Base-by-base conservation (phyloP, 1,284 basidiomycete species). In the Serendipita sp. region DNA sequence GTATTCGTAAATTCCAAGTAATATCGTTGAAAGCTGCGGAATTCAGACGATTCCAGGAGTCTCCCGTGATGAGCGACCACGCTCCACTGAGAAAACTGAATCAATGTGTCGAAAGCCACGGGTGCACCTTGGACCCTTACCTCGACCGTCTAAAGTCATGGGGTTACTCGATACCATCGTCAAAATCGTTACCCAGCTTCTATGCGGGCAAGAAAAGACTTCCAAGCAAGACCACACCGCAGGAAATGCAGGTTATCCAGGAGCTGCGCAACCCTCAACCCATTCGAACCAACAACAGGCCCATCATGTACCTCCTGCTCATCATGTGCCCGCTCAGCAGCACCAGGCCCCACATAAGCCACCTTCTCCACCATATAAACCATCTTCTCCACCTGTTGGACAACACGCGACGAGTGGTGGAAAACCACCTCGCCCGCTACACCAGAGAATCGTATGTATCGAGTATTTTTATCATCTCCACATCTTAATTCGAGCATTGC, bases 241-340 rank as follows among this genome's bases (percentile, higher is more conserved):
- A 8, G 15, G 15, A 30, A 35, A 58, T 34, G 22, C 53, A 4
- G 53, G 53, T 55, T 47, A 44, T 64, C 41, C 50, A 15, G 42
- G 30, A 53, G 41, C 58, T 1, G 63, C 62, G 34, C 63, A 65
- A 34, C 65, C 44, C 10, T 60, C 45, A 44, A 58, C 50, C 17
- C 65, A 63, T 41, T 49, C 64, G 12, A 65, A 69, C 43, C 63
- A 67, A 22, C 68, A 69, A 22, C 68, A 68, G 44, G 66, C 70
- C 49, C 68, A 67, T 8, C 65, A 66, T 5, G 66, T 70, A 30
- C 71, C 71, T 32, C 67, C 63, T n/a, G 65, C 64, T 45, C 69
- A 66, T 17, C 66, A 67, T 38, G 65, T 66, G 29, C 67, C 69
- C 44, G 61, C 63, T 13, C 63, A 63, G 50, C 62, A 69, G 17